Percentiles rank a stretch among this genome's conserved stretches.
Evolutionary conservation across 2,329 filamentous ascomycete species (phyloP).

Genomic region (Pseudogymnoascus destructans): DNA sequence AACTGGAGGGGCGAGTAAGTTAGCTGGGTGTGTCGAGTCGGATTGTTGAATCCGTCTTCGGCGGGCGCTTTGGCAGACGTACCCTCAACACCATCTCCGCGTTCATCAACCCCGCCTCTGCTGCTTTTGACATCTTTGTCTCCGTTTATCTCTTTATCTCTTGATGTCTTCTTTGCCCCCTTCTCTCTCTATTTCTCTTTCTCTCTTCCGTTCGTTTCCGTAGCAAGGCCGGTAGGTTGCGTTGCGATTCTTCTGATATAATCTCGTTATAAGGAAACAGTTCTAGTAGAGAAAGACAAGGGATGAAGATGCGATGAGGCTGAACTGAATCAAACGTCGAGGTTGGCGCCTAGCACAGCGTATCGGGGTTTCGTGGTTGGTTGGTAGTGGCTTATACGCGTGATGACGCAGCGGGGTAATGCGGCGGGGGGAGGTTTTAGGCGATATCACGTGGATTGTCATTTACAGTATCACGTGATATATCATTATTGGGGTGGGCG

Average conservation of each 20-base stretch:
- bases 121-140: background rate
- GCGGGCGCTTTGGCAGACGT: background rate
- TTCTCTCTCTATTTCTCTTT: background rate
- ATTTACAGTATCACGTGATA: background rate
- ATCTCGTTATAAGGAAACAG: background rate
- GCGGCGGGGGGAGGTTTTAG: background rate
- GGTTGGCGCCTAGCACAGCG: background rate
- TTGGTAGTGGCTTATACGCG: background rate
- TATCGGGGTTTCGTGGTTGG: background rate
- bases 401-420: background rate
- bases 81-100: slow-evolving; percentile 5
- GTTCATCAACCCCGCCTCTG: slow-evolving; percentile 1
- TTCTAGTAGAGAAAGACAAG: background rate
- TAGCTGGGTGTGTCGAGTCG: background rate
- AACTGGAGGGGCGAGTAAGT: background rate
- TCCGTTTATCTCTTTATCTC: background rate
- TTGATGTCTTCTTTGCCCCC: background rate
- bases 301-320: background rate
- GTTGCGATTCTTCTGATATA: background rate
- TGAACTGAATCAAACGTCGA: background rate
- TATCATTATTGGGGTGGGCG: background rate
- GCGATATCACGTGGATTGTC: background rate
- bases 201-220: background rate
- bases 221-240: background rate
- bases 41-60: background rate